Percentiles rank a stretch among this genome's conserved stretches.
These are phyloP conservation scores for Exophiala lecanii-corni DNA, from an alignment of 2,329 filamentous ascomycete species.

Conservation along the genomic window DNA sequence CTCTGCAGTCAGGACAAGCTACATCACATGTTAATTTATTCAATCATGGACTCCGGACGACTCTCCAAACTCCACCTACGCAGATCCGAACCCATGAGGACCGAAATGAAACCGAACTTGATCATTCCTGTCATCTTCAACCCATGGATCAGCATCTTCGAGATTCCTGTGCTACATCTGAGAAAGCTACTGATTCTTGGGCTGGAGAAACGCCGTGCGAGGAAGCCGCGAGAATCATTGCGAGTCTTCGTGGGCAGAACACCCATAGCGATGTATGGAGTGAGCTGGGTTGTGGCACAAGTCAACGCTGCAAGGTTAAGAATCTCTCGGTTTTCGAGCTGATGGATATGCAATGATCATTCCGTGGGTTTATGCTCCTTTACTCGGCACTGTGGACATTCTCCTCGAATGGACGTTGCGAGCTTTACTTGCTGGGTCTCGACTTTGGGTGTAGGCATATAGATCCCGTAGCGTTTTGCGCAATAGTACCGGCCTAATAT, in stretches of 20 bases:
- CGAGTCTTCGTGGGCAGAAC: slow-evolving; percentile 22
- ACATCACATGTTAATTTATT: neutral
- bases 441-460: no score
- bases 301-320: slow-evolving; percentile 22
- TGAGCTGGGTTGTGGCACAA: slow-evolving; percentile 24
- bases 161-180: neutral
- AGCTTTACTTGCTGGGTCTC: no score
- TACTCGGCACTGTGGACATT: no score
- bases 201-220: slow-evolving; percentile 21
- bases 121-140: neutral
- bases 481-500: no score
- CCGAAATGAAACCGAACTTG: neutral
- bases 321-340: slow-evolving; percentile 26
- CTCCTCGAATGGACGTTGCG: no score
- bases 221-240: slow-evolving; percentile 25
- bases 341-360: slow-evolving; percentile 18
- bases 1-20: neutral
- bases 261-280: slow-evolving; percentile 16
- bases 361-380: no score
- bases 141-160: neutral
- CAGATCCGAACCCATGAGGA: neutral
- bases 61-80: neutral
- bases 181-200: neutral
- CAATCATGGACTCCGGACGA: neutral
- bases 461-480: no score